Evolutionary conservation across 768 basidiomycete genomes (phyloP).

Genomic region (Mycena belliarum): DNA sequence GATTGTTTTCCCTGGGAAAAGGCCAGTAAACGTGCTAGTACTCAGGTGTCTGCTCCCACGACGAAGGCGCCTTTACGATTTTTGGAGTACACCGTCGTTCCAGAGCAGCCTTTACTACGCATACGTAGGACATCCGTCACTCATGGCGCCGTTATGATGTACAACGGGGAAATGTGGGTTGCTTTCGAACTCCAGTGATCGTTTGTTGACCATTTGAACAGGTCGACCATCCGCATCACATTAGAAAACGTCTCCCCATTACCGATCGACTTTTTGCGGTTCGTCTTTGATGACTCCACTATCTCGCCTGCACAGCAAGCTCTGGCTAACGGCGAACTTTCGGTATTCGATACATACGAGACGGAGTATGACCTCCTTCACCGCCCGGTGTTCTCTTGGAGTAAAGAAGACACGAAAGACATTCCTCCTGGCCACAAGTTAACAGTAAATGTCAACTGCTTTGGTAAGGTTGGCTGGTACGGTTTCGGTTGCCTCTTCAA

Average conservation of each 20-base stretch:
- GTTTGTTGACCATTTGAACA: conserved; percentile 31
- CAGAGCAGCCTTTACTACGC: conserved; percentile 84
- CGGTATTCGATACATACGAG: conserved; percentile 87
- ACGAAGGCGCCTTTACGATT: conserved; percentile 46
- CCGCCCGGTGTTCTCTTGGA: conserved; percentile 82
- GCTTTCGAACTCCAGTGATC: not conserved
- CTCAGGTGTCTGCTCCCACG: conserved; percentile 10
- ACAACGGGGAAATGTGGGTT: conserved; percentile 87
- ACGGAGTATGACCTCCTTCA: conserved; percentile 80
- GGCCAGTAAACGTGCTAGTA: conserved; percentile 39
- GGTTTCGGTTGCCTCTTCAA: conserved; percentile 32
- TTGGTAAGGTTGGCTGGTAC: conserved; percentile 92
- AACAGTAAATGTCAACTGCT: conserved; percentile 69
- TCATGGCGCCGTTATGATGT: conserved; percentile 93
- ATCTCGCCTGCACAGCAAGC: conserved; percentile 73
- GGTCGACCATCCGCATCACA: conserved; percentile 81
- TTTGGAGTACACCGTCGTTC: conserved; percentile 81
- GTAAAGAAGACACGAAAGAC: conserved; percentile 44
- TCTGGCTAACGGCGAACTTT: conserved; percentile 77
- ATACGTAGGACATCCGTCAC: conserved; percentile 88
- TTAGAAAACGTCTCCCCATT: conserved; percentile 87
- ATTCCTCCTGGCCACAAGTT: conserved; percentile 73
- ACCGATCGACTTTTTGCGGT: conserved; percentile 81
- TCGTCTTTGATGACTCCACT: conserved; percentile 91
- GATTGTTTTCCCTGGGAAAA: conserved; percentile 68